Percentiles rank a stretch among this genome's conserved stretches.
These are phyloP conservation scores for Quercus suber DNA, from an alignment of 306 rosid genomes.

Conservation along the genomic window DNA sequence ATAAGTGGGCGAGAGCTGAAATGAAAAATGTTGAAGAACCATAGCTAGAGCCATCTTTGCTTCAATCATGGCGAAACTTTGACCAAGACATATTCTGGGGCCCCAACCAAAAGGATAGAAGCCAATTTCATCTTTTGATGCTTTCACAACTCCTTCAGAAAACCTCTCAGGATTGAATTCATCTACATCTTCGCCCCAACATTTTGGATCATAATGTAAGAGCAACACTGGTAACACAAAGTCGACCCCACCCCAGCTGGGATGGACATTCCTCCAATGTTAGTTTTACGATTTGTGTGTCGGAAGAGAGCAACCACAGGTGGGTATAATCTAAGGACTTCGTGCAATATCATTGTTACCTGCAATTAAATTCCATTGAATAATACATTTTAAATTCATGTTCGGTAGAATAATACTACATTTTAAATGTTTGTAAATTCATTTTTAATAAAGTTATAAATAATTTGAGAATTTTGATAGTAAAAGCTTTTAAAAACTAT, in stretches of 20 bases:
- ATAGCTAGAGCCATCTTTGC: conserved; percentile 44
- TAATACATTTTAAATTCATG: too few species aligned
- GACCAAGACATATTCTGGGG: conserved; percentile 47
- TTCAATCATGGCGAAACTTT: conserved; percentile 42
- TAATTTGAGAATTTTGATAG: too few species aligned
- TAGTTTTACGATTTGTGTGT: conserved; percentile 15
- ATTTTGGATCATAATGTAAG: conserved; percentile 30
- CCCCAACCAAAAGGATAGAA: conserved; percentile 55
- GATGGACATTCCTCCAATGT: conserved; percentile 27
- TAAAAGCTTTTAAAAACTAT: too few species aligned
- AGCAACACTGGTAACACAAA: conserved; percentile 9
- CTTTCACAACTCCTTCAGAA: conserved; percentile 33
- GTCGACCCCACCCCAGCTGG: conserved; percentile 47
- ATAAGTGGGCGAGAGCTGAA: conserved; percentile 49
- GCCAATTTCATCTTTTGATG: conserved; percentile 30
- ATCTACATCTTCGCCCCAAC: conserved; percentile 37
- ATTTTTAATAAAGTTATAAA: too few species aligned
- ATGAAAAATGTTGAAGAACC: conserved; percentile 45
- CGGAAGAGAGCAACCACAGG: conserved; percentile 4
- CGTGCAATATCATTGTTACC: conserved; percentile 21
- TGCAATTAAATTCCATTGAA: not conserved
- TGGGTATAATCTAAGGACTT: conserved; percentile 29
- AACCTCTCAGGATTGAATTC: conserved; percentile 51
- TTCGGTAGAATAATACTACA: too few species aligned
- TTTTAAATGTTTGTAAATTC: too few species aligned